Percentiles rank a stretch among this genome's conserved stretches.
These are phyloP conservation scores for Aspergillus egyptiacus DNA, from an alignment of 495 filamentous ascomycete species.

Conservation along the genomic window DNA sequence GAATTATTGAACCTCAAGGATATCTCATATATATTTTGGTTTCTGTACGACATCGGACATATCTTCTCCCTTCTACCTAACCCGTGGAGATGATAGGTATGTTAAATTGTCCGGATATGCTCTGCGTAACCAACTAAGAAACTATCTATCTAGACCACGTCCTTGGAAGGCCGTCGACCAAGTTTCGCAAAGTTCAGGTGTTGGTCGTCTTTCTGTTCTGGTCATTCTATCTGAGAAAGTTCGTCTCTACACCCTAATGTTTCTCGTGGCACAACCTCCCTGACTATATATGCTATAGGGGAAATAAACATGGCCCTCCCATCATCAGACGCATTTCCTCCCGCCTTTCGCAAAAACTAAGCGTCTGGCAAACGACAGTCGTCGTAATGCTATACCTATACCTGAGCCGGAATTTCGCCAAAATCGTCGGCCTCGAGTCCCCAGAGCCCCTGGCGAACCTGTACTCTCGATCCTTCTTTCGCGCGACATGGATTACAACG, in stretches of 20 bases:
- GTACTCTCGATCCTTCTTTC: constrained; percentile 91
- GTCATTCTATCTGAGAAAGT: constrained; percentile 77
- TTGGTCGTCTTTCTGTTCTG: constrained; percentile 86
- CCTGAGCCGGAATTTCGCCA: constrained; percentile 83
- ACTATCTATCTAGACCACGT: constrained; percentile 68
- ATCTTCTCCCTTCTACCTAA: neutral
- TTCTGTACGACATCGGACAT: neutral
- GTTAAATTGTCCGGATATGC: neutral
- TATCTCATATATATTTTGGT: neutral
- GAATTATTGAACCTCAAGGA: too few species aligned
- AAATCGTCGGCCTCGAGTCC: constrained; percentile 82
- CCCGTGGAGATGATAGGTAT: constrained; percentile 34
- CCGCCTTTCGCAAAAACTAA: constrained; percentile 61
- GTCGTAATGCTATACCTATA: constrained; percentile 90
- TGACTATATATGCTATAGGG: constrained; percentile 56
- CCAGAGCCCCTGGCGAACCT: constrained; percentile 93
- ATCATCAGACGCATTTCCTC: constrained; percentile 65
- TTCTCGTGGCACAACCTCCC: neutral
- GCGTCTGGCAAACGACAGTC: constrained; percentile 83
- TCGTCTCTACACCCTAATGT: constrained; percentile 12
- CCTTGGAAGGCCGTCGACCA: constrained; percentile 80
- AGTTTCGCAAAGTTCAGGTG: constrained; percentile 90
- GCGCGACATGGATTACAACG: constrained; percentile 95
- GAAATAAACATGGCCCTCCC: constrained; percentile 82
- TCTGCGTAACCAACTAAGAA: constrained; percentile 3